These are phyloP conservation scores for Fusarium beomiforme DNA, from an alignment of 2,329 filamentous ascomycete genomes.

Conservation along the genomic window DNA sequence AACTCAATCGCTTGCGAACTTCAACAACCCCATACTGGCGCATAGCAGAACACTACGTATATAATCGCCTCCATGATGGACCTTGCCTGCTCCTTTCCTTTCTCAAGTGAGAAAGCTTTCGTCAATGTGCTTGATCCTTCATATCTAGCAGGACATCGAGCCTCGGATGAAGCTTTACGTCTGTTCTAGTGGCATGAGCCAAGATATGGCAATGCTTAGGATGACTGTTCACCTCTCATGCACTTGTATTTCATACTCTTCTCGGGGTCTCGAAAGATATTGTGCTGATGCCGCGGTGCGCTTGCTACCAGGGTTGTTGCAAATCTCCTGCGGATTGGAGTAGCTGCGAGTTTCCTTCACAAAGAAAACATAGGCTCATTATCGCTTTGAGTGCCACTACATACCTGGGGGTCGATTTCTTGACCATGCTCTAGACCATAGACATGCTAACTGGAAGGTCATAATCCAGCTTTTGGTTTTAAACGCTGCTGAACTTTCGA, in stretches of 20 bases:
- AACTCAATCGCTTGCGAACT: too few species aligned
- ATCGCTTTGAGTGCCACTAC: constrained; percentile 61
- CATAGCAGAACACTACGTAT: too few species aligned
- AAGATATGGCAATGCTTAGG: too few species aligned
- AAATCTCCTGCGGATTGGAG: constrained; percentile 70
- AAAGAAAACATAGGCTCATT: background rate
- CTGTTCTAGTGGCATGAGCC: too few species aligned
- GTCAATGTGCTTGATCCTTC: background rate
- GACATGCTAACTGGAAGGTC: constrained; percentile 39
- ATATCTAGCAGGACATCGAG: background rate
- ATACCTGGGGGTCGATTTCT: constrained; percentile 58
- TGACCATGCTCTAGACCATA: background rate
- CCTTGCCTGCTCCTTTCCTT: background rate
- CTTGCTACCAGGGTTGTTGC: constrained; percentile 71
- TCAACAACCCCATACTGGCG: too few species aligned
- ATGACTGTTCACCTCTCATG: background rate
- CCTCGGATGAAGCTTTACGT: background rate
- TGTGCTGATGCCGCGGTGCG: constrained; percentile 69
- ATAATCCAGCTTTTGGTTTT: constrained; percentile 70
- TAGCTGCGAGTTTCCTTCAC: constrained; percentile 71
- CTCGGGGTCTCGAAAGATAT: constrained; percentile 63
- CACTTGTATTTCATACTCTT: constrained; percentile 56
- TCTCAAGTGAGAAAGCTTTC: background rate
- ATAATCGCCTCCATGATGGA: too few species aligned
- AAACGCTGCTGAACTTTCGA: constrained; percentile 73